Evolutionary conservation across 1,284 basidiomycete genomes (phyloP).

Genomic region (Boletus albobrunnescens): DNA sequence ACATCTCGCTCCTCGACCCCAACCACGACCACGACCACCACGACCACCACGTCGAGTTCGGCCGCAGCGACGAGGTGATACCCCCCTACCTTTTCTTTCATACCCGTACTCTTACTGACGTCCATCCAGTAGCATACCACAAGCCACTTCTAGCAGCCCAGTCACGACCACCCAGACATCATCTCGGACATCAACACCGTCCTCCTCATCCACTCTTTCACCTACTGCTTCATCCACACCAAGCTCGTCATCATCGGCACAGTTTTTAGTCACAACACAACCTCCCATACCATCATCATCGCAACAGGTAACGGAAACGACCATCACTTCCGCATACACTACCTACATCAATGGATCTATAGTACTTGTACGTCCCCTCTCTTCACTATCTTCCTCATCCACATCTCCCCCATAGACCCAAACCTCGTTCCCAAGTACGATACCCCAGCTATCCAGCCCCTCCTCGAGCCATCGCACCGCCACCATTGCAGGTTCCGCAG

Average conservation of each 20-base stretch:
- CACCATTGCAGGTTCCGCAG: constrained; percentile 45
- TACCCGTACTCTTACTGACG: no score
- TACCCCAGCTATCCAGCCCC: constrained; percentile 8
- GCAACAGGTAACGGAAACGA: constrained; percentile 8
- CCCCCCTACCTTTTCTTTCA: rapidly evolving
- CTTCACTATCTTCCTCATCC: no score
- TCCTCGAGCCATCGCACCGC: constrained; percentile 32
- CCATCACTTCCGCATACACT: constrained; percentile 21
- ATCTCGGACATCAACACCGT: constrained; percentile 1
- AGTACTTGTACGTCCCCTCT: constrained; percentile 15
- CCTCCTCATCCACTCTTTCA: neutral
- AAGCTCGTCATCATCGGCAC: neutral
- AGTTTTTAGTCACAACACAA: neutral
- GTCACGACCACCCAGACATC: neutral
- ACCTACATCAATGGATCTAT: constrained; percentile 16
- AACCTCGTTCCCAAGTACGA: constrained; percentile 16
- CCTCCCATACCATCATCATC: constrained; percentile 5
- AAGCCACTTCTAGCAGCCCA: no score
- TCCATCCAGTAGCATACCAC: no score
- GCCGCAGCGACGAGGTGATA: constrained; percentile 20
- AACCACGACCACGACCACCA: no score
- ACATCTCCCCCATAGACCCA: constrained; percentile 9
- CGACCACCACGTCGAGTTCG: neutral
- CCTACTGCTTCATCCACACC: neutral
- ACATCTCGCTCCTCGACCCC: no score